phyloP scores from a whole-genome alignment of 2,329 filamentous ascomycete genomes.

The Byssothecium circinans region DNA sequence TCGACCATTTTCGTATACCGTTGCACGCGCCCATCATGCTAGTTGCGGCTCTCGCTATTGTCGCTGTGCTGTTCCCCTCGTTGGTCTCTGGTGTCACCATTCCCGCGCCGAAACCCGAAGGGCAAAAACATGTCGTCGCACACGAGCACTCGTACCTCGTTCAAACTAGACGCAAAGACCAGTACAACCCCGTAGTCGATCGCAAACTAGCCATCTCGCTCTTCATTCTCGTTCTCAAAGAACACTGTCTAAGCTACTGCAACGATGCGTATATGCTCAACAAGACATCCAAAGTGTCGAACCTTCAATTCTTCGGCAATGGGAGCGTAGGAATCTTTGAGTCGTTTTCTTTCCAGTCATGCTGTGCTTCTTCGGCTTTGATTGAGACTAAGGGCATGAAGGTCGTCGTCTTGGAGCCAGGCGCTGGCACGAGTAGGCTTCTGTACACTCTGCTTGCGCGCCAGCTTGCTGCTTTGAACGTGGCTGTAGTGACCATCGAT shows the following conservation, averaged over 20 bases:
- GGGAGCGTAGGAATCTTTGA: constrained; percentile 22
- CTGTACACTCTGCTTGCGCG: constrained; percentile 50
- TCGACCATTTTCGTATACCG: no score
- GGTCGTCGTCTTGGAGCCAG: constrained; percentile 51
- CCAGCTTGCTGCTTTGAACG: constrained; percentile 52
- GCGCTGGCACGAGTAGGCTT: constrained; percentile 48
- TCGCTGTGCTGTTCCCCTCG: background rate
- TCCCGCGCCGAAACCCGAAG: constrained; percentile 4
- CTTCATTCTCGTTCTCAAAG: constrained; percentile 22
- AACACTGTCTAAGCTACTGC: constrained; percentile 14
- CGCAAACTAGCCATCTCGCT: constrained; percentile 12
- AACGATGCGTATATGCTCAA: constrained; percentile 24
- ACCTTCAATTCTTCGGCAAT: constrained; percentile 29
- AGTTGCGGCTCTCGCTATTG: background rate
- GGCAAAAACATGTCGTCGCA: constrained; percentile 1
- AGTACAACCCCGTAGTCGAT: background rate
- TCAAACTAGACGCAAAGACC: constrained; percentile 5
- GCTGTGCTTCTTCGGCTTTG: constrained; percentile 11
- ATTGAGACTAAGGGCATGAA: constrained; percentile 15
- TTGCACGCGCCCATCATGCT: constrained; percentile 2
- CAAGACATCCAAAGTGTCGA: constrained; percentile 16
- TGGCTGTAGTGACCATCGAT: constrained; percentile 53
- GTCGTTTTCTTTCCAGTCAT: constrained; percentile 18
- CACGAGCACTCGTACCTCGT: constrained; percentile 1
- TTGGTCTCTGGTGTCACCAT: background rate